Evolutionary conservation across 257 asterid species (phyloP), one percentile per base, ranked within the genome.

Genomic region (Cruciata laevipes): DNA sequence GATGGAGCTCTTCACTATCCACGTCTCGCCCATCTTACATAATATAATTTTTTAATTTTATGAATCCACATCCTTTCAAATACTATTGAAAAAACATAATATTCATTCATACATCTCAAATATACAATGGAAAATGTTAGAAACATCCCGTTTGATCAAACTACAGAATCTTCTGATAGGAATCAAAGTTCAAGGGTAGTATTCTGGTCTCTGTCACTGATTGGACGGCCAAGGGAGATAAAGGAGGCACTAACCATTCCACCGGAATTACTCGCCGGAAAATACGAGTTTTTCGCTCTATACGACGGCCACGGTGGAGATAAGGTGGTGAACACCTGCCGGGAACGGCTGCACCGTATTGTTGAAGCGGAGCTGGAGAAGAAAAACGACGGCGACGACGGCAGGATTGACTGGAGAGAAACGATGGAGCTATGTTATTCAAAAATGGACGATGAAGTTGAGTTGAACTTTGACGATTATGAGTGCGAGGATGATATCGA

Each of bases 171-270:
- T 37, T 2, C 42, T 3, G 1, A 9, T 7, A 1, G 9, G 0
- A 37, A 37, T 37, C 42, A 9, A 13, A 11, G 4, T 12, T 42
- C 51, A 42, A 13, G 5, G 49, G 47, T 82, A 40, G 57, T 1
- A 0, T 76, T 23, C 13, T 95, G 91, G 14, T 79, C 65, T 33
- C 69, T 83, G 9, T 78, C 93, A 1, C 64, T 84, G 69, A 70
- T 89, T 18, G 96, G 96, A 2, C 73, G 93, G 35, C 72, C 81
- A 66, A 82, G 93, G n/a, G 77, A 23, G 23, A 79, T 87, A 90
- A 92, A 81, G 79, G 96, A 89, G 21, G 74, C 81, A 0, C 21
- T 85, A 18, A 80, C 71, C 0, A 79, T 68, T 38, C 78, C 69
- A 10, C 71, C 75, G 1, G 74, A 51, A 16, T n/a, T 70, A 62